Evolutionary conservation across 768 basidiomycete species (phyloP).

Genomic region (Cyathus striatus): DNA sequence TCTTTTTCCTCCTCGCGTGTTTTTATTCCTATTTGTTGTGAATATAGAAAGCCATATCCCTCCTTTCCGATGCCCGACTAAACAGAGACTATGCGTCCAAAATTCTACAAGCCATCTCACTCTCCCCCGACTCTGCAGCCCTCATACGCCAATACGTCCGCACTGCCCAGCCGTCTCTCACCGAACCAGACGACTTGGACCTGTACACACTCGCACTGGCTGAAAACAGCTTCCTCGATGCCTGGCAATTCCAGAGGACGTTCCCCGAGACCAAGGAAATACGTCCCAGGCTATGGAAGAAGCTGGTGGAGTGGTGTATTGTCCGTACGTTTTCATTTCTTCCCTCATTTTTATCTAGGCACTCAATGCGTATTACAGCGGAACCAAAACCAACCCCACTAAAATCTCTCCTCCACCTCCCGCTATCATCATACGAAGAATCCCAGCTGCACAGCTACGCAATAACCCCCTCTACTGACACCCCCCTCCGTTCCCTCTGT

Average conservation of each 20-base stretch:
- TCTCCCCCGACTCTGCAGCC: conserved; percentile 38
- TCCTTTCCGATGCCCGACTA: conserved; percentile 70
- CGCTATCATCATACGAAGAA: conserved; percentile 65
- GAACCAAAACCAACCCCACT: conserved; percentile 54
- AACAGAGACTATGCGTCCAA: conserved; percentile 77
- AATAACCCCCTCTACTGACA: conserved; percentile 43
- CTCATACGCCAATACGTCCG: conserved; percentile 72
- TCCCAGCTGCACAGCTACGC: conserved; percentile 51
- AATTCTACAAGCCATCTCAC: conserved; percentile 62
- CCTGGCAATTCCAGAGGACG: conserved; percentile 72
- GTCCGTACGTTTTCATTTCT: conserved; percentile 45
- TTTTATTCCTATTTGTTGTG: neutral
- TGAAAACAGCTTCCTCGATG: conserved; percentile 58
- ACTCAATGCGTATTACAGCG: conserved; percentile 30
- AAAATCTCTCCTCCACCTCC: conserved; percentile 57
- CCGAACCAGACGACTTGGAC: conserved; percentile 65
- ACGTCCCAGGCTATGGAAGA: conserved; percentile 49
- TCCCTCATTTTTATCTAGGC: neutral
- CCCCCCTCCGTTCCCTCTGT: conserved; percentile 45
- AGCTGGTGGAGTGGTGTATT: conserved; percentile 64
- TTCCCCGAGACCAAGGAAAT: conserved; percentile 56
- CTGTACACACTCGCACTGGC: conserved; percentile 67
- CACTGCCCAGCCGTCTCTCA: conserved; percentile 67
- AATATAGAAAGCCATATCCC: conserved; percentile 59
- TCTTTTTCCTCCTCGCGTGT: neutral